A percentile compares a stretch with the other conserved stretches of the same genome.
Conservation (phyloP, 2,329 filamentous ascomycete genomes). For the Parastagonospora avenae region DNA sequence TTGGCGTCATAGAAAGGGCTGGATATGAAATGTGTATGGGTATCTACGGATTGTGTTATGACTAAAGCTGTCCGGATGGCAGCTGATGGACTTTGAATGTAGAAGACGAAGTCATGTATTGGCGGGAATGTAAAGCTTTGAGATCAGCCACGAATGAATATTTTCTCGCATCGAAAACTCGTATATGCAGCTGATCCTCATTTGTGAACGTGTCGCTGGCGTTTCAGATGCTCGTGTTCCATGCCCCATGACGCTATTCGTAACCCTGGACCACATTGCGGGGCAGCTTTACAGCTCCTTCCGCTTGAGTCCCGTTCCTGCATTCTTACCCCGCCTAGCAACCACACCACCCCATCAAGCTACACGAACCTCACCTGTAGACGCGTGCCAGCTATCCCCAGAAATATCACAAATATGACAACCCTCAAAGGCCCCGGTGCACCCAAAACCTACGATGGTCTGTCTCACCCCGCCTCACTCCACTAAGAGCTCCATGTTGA, state of each 20-base stretch:
- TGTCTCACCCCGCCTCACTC: constrained; percentile 18
- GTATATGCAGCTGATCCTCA: background rate
- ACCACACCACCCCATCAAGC: constrained; percentile 3
- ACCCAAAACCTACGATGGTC: constrained; percentile 63
- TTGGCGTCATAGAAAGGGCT: constrained; percentile 23
- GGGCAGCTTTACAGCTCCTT: constrained; percentile 12
- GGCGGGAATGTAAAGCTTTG: constrained; percentile 14
- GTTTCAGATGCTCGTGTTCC: constrained; percentile 8
- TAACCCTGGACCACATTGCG: constrained; percentile 18
- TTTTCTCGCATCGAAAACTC: constrained; percentile 5
- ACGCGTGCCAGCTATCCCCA: background rate
- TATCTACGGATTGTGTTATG: constrained; percentile 14
- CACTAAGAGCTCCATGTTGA: constrained; percentile 9
- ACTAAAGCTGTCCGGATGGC: constrained; percentile 23
- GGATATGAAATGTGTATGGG: constrained; percentile 30
- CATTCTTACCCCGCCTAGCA: constrained; percentile 27
- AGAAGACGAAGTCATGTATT: constrained; percentile 18
- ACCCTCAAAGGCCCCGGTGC: constrained; percentile 68
- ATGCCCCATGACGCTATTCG: constrained; percentile 21
- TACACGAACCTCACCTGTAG: background rate
- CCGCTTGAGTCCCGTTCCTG: constrained; percentile 30
- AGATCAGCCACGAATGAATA: constrained; percentile 25
- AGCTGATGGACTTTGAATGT: constrained; percentile 25
- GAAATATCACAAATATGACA: constrained; percentile 47
- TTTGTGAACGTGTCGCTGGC: background rate